These are phyloP conservation scores for Corchorus capsularis DNA, from an alignment of 345 rosid genomes.

Conservation along the genomic window DNA sequence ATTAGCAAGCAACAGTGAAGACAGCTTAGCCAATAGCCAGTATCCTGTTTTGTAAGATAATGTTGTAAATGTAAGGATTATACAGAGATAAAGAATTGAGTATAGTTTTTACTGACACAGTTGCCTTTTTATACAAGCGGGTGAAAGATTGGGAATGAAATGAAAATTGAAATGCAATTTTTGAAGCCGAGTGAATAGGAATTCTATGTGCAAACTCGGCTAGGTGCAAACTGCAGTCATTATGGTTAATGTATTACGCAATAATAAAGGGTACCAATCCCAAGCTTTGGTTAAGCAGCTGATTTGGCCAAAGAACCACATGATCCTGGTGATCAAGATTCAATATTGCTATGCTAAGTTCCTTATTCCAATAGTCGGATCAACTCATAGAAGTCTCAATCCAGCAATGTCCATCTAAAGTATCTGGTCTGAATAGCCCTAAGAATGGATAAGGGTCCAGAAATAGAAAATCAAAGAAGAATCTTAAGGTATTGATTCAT, in stretches of 20 bases:
- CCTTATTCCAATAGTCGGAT: too few species aligned
- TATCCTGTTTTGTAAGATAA: neutral
- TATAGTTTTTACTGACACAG: neutral
- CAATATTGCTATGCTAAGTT: too few species aligned
- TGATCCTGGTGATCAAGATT: neutral
- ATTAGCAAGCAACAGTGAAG: neutral
- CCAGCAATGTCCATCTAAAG: neutral
- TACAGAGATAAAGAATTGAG: neutral
- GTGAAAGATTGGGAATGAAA: neutral
- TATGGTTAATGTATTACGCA: too few species aligned
- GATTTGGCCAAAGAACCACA: neutral
- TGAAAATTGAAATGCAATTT: neutral
- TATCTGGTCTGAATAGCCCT: neutral
- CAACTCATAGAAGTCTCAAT: too few species aligned
- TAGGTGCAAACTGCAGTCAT: too few species aligned
- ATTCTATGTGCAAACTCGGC: neutral
- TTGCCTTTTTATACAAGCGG: neutral
- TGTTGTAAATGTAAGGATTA: neutral
- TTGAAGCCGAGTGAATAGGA: neutral
- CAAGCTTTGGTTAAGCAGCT: neutral
- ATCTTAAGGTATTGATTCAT: neutral
- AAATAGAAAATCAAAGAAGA: neutral
- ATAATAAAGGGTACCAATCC: neutral
- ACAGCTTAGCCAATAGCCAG: neutral
- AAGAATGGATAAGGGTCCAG: neutral